Evolutionary conservation across 2,329 filamentous ascomycete species (phyloP).

Genomic region (Calonectria pteridis): DNA sequence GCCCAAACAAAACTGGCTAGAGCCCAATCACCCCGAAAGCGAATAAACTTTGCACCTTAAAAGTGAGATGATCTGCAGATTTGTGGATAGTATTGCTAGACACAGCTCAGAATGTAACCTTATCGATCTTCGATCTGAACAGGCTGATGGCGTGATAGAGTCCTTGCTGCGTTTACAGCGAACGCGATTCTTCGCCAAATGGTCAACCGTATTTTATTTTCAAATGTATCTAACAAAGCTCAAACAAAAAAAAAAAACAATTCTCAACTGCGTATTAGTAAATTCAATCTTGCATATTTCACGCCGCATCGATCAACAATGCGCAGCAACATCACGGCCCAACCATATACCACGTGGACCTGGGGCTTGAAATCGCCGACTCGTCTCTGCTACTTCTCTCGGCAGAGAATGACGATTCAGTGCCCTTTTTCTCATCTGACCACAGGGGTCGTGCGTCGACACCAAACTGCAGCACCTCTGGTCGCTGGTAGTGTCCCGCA

Average conservation of each 20-base stretch:
- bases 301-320: neutral
- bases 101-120: neutral
- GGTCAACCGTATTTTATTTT: neutral
- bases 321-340: neutral
- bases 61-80: neutral
- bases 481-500: neutral
- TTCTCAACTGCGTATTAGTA: neutral
- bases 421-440: neutral
- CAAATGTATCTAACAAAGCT: neutral
- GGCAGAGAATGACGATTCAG: neutral
- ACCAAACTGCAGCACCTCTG: neutral
- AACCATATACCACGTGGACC: neutral
- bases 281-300: neutral
- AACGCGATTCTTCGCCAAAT: neutral
- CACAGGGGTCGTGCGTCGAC: neutral
- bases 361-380: neutral
- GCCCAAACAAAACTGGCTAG: slow-evolving; percentile 15
- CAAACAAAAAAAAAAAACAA: neutral
- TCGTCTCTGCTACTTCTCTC: neutral
- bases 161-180: neutral
- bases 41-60: neutral
- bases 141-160: neutral
- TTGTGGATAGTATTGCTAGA: neutral
- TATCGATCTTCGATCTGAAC: neutral
- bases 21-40: neutral